These are phyloP conservation scores for Saccharomycopsis sp. DNA, from an alignment of 805 yeast genomes.

Conservation along the genomic window DNA sequence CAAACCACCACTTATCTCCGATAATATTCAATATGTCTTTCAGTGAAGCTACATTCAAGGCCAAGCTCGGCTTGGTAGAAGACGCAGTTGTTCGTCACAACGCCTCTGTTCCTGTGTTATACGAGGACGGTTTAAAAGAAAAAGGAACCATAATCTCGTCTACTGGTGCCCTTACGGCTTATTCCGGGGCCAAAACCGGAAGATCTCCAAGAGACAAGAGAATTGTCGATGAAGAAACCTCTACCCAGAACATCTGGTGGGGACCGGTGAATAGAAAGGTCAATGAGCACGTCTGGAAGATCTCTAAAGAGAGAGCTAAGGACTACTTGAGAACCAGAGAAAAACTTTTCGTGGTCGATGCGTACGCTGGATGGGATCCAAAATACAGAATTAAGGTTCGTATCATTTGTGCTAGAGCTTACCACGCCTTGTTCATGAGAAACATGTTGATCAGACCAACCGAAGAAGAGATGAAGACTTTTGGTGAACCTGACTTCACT, in stretches of 20 bases:
- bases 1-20: background rate
- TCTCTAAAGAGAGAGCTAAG: slow-evolving; percentile 92
- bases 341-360: slow-evolving; percentile 90
- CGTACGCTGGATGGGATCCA: slow-evolving; percentile 99
- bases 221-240: slow-evolving; percentile 89
- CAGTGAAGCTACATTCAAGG: slow-evolving; percentile 27
- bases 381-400: slow-evolving; percentile 93
- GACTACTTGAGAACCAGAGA: slow-evolving; percentile 95
- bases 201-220: slow-evolving; percentile 98
- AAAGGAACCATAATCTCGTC: slow-evolving; percentile 86
- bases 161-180: slow-evolving; percentile 92
- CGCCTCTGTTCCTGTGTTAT: slow-evolving; percentile 85
- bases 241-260: slow-evolving; percentile 91
- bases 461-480: slow-evolving; percentile 75
- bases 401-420: slow-evolving; percentile 95
- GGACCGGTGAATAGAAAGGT: slow-evolving; percentile 97
- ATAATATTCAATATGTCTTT: slow-evolving; percentile 17
- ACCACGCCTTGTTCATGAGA: slow-evolving; percentile 96
- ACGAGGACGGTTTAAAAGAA: slow-evolving; percentile 91
- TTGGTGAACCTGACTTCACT: slow-evolving; percentile 97
- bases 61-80: slow-evolving; percentile 42
- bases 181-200: slow-evolving; percentile 93
- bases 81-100: slow-evolving; percentile 77
- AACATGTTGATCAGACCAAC: slow-evolving; percentile 97
- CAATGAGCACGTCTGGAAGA: slow-evolving; percentile 89